These are phyloP conservation scores for Pelargonium australe DNA, from an alignment of 441 rosid genomes.

Conservation along the genomic window DNA sequence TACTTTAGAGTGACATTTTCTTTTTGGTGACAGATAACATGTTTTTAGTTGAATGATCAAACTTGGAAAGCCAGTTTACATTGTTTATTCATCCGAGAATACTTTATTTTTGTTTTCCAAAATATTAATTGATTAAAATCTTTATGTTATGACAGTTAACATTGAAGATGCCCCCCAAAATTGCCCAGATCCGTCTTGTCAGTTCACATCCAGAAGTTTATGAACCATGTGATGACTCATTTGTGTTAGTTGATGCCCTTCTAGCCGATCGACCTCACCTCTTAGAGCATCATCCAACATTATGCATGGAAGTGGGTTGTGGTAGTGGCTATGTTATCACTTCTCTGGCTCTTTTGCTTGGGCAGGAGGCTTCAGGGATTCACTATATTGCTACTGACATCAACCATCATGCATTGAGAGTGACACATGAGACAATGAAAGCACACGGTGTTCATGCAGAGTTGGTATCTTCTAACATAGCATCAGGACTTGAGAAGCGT, in stretches of 20 bases:
- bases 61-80: background rate
- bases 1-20: background rate
- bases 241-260: slow-evolving; percentile 82
- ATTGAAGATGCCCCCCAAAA: slow-evolving; percentile 36
- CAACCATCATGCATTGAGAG: slow-evolving; percentile 56
- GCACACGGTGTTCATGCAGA: slow-evolving; percentile 72
- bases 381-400: slow-evolving; percentile 66
- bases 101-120: background rate
- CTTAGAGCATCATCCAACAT: slow-evolving; percentile 46
- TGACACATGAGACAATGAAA: slow-evolving; percentile 55
- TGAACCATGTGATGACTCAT: slow-evolving; percentile 94
- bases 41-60: background rate
- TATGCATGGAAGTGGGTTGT: slow-evolving; percentile 83
- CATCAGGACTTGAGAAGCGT: slow-evolving; percentile 24
- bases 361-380: slow-evolving; percentile 31
- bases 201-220: slow-evolving; percentile 86
- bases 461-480: slow-evolving; percentile 53
- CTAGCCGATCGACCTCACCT: slow-evolving; percentile 57
- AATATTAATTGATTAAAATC: background rate
- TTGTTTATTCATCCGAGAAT: background rate
- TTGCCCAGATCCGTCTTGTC: slow-evolving; percentile 68
- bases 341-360: slow-evolving; percentile 77
- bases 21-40: background rate
- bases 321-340: slow-evolving; percentile 95
- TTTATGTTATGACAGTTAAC: slow-evolving; percentile 18